Conservation (phyloP, 2,329 filamentous ascomycete genomes). For the Cytospora schulzeri region DNA sequence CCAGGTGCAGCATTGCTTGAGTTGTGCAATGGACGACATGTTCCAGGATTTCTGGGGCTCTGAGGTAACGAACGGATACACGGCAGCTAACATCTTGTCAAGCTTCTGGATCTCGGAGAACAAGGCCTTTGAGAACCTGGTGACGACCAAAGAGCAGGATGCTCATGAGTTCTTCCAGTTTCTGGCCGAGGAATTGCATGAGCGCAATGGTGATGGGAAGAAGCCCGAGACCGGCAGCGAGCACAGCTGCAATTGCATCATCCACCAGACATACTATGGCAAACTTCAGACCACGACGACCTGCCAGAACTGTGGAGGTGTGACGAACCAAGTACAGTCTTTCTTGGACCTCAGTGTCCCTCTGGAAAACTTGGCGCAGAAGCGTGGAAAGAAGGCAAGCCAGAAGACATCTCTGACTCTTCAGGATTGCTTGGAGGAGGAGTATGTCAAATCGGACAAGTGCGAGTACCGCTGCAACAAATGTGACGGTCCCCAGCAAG, state of each 20-base stretch:
- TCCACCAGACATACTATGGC: constrained; percentile 93
- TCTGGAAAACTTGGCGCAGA: constrained; percentile 74
- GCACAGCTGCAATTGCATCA: constrained; percentile 80
- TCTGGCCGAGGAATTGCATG: constrained; percentile 86
- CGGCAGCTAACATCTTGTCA: constrained; percentile 84
- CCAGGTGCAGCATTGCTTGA: constrained; percentile 61
- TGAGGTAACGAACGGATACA: constrained; percentile 86
- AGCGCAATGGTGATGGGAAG: constrained; percentile 73
- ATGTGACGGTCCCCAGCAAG: constrained; percentile 76
- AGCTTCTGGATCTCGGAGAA: constrained; percentile 87
- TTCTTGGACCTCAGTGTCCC: constrained; percentile 90
- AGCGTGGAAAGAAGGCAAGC: constrained; percentile 58
- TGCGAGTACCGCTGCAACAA: constrained; percentile 86
- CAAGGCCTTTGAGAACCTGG: constrained; percentile 71
- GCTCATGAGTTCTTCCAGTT: constrained; percentile 98
- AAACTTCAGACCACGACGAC: constrained; percentile 89
- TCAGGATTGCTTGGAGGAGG: constrained; percentile 76
- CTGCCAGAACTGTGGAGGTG: constrained; percentile 82
- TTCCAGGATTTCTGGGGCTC: constrained; percentile 71
- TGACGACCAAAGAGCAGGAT: constrained; percentile 93
- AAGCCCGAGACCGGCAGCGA: constrained; percentile 61
- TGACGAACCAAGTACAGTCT: constrained; percentile 81
- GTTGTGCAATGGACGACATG: constrained; percentile 73
- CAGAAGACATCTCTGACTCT: constrained; percentile 56
- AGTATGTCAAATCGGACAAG: constrained; percentile 85